These are phyloP conservation scores for Backusella tarrabulga DNA, from an alignment of 192 early-diverging fungal species.

Conservation along the genomic window DNA sequence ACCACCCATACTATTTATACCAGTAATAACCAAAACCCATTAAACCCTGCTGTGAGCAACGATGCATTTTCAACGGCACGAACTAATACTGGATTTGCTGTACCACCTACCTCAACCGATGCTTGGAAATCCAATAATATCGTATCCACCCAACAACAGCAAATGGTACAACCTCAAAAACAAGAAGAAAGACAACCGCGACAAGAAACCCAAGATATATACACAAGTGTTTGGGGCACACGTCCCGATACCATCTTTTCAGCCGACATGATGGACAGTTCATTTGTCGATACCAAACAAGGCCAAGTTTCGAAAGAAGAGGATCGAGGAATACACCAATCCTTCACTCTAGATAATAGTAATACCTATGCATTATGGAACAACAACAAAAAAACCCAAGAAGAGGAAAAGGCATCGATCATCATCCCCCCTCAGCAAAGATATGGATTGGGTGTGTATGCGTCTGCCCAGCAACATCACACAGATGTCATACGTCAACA, in stretches of 20 bases:
- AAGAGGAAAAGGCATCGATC: background rate
- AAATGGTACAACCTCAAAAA: background rate
- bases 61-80: background rate
- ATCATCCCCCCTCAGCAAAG: background rate
- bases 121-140: background rate
- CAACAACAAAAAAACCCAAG: background rate
- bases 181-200: background rate
- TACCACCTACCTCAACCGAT: background rate
- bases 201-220: conserved; percentile 5
- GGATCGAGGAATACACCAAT: background rate
- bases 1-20: background rate
- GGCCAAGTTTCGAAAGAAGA: background rate
- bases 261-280: background rate
- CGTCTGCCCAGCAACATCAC: conserved; percentile 18
- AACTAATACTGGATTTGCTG: background rate
- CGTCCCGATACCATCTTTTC: background rate
- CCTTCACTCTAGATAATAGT: background rate
- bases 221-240: background rate
- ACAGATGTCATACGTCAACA: conserved; percentile 21
- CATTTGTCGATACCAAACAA: background rate
- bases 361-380: background rate
- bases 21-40: background rate
- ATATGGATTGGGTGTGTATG: conserved; percentile 19
- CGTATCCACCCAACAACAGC: background rate
- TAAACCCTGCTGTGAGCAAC: background rate